Percentiles rank a stretch among this genome's conserved stretches.
Evolutionary conservation across 179 eudicot genomes (phyloP).

Genomic region (Silene noctiflora): DNA sequence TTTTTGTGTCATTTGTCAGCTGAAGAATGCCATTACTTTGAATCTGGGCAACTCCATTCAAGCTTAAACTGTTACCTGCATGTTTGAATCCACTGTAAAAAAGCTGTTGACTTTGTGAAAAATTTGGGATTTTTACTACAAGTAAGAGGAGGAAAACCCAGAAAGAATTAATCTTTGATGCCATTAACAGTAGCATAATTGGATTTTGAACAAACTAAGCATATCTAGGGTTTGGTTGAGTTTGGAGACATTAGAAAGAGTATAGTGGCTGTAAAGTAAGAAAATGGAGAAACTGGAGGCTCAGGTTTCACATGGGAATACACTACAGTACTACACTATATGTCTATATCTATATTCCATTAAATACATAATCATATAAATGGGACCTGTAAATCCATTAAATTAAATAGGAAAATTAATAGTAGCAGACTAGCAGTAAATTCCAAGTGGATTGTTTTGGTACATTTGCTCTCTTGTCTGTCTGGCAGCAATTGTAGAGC

Average conservation of each 20-base stretch:
- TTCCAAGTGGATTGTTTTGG: slow-evolving; percentile 6
- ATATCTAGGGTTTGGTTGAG: slow-evolving; percentile 2
- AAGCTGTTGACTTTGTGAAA: slow-evolving; percentile 33
- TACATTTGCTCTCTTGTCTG: not conserved
- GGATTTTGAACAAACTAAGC: not conserved
- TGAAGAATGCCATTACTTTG: slow-evolving; percentile 38
- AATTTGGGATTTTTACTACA: not conserved
- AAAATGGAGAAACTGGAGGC: not conserved
- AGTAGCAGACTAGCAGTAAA: not conserved
- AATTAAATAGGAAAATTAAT: not conserved
- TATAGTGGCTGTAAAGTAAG: slow-evolving; percentile 15
- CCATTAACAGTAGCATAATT: slow-evolving; percentile 1
- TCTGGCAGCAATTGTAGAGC: not conserved
- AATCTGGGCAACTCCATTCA: slow-evolving; percentile 43
- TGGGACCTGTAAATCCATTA: not conserved
- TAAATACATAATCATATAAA: not conserved
- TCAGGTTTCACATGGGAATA: slow-evolving; percentile 6
- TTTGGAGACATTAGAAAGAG: not conserved
- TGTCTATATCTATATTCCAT: too few species aligned
- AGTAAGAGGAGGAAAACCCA: slow-evolving; percentile 16
- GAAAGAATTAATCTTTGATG: slow-evolving; percentile 18
- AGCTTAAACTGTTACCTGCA: slow-evolving; percentile 29
- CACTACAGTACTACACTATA: not conserved
- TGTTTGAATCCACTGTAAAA: slow-evolving; percentile 40
- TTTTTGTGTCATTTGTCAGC: slow-evolving; percentile 43